Base-by-base conservation (phyloP, 345 rosid species). In the Citrus hindsii region DNA sequence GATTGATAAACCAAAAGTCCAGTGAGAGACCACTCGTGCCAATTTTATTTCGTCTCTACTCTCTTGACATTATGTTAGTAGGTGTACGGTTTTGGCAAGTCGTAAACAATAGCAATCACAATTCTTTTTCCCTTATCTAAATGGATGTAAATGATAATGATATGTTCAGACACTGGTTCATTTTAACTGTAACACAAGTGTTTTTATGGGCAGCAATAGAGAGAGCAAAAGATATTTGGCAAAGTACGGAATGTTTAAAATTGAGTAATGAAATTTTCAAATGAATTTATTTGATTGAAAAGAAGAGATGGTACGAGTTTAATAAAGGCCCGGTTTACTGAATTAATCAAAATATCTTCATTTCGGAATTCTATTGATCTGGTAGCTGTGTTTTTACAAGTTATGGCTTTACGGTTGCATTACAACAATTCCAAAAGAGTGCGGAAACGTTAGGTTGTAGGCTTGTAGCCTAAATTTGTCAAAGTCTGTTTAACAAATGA, bases 1-100 rank as follows among this genome's bases (percentile, higher is more conserved):
- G 90, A 88, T 94, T 68, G 86, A 89, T 79, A 94, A 94, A 84
- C 94, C 90, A 1, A 96, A 96, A 77, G 33, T 78, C 18, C 90
- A 89, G 79, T 90, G 86, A 89, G 71, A 1, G 32, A 37, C 33
- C n/a, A 55, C 4, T 19, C 19, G 19, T 42, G 22, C 6, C 55
- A 53, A 46, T 67, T 46, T 46, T 46, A 46, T 46, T 46, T 46
- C 51, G 1, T 42, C 51, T 46, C 18, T 42, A 12, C 48, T 42
- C 48, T 42, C 16, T 10, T 42, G 51, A 46, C 51, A 18, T 18
- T 42, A 7, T 62, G 56, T n/a, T 42, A 28, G 70, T 75, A 75
- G 78, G 46, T 64, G 71, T 62, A 63, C 32, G 78, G 63, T 75
- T 75, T 75, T 75, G 42, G 61, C 28, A 12, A 27, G 46, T 32